Evolutionary conservation across 2,329 filamentous ascomycete genomes (phyloP).

Genomic region (Escovopsis weberi): DNA sequence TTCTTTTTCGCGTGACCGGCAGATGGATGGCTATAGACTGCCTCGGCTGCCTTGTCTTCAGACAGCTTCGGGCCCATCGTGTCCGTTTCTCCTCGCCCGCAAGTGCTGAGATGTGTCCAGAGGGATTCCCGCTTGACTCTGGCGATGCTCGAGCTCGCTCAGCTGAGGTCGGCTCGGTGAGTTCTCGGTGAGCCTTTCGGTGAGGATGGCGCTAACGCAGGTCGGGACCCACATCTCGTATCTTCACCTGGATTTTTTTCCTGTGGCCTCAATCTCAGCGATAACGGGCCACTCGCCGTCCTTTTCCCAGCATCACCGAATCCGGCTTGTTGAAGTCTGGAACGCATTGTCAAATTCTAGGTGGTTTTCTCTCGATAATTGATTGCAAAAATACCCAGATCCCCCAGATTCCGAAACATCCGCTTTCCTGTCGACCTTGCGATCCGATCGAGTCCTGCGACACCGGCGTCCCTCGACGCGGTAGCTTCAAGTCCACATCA

Average conservation of each 20-base stretch:
- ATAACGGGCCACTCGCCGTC: too few species aligned
- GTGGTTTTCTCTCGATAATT: too few species aligned
- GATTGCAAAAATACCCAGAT: too few species aligned
- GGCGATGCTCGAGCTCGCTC: constrained; percentile 7
- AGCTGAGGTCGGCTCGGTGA: constrained; percentile 6
- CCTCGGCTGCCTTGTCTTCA: constrained; percentile 13
- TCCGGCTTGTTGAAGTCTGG: too few species aligned
- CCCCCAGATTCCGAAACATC: too few species aligned
- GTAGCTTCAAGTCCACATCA: constrained; percentile 6
- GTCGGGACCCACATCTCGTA: constrained; percentile 6
- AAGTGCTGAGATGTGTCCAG: constrained; percentile 7
- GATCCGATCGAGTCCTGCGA: not conserved
- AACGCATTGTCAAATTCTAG: too few species aligned
- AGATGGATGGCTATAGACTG: constrained; percentile 29
- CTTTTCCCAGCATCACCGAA: too few species aligned
- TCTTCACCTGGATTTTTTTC: constrained; percentile 20
- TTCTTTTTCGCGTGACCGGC: constrained; percentile 38
- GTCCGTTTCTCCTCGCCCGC: too few species aligned
- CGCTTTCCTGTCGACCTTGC: not conserved
- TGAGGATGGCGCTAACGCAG: constrained; percentile 1
- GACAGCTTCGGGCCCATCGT: constrained; percentile 25
- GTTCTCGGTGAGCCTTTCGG: constrained; percentile 2
- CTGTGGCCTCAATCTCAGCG: too few species aligned
- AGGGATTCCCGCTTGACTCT: constrained; percentile 12
- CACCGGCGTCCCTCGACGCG: not conserved